Percentiles rank a stretch among this genome's conserved stretches.
These are phyloP conservation scores for Nannochloris sp. DNA, from an alignment of 139 green algal species.

Conservation along the genomic window DNA sequence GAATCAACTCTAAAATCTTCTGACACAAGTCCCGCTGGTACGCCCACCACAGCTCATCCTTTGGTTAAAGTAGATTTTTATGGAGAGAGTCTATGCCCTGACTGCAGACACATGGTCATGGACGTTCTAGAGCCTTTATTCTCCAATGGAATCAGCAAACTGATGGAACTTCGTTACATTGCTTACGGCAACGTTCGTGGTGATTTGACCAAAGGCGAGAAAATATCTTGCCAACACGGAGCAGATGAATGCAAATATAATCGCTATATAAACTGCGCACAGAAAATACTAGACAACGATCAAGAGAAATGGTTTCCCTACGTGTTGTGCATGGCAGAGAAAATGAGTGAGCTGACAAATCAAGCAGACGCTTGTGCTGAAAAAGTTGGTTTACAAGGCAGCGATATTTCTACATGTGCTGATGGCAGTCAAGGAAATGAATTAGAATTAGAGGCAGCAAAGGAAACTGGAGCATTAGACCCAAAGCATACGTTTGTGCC, in stretches of 20 bases:
- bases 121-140: constrained; percentile 25
- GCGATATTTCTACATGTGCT: no score
- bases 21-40: neutral
- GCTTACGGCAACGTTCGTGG: constrained; percentile 18
- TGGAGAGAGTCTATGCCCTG: constrained; percentile 22
- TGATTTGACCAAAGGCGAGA: neutral
- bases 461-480: constrained; percentile 5
- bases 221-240: constrained; percentile 11
- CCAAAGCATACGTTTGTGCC: constrained; percentile 16
- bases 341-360: constrained; percentile 10
- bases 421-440: constrained; percentile 8
- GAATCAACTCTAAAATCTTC: no score
- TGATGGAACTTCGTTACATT: constrained; percentile 13
- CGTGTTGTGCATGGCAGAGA: constrained; percentile 18
- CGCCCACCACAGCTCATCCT: neutral
- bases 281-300: constrained; percentile 6
- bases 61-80: constrained; percentile 16
- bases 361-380: neutral
- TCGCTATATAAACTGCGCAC: constrained; percentile 10
- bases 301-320: constrained; percentile 9
- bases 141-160: neutral
- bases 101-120: constrained; percentile 27
- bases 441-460: constrained; percentile 1
- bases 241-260: constrained; percentile 16
- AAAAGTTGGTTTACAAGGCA: neutral